Conservation (phyloP, 2,329 filamentous ascomycete genomes). For the Waltergamsia citrina region DNA sequence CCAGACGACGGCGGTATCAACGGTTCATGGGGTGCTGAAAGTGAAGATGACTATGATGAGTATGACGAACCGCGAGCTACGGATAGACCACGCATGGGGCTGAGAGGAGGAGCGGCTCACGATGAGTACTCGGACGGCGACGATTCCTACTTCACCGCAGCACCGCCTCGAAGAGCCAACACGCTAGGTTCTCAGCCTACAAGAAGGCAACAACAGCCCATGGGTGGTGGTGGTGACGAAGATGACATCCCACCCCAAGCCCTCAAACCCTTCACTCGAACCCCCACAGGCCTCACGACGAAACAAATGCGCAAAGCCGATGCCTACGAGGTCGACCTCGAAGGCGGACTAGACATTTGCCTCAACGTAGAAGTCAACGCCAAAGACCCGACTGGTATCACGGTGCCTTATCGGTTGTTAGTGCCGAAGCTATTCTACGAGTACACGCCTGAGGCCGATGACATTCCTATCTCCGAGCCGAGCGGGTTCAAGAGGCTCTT, state of each 20-base stretch:
- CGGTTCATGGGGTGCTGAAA: slow-evolving; percentile 38
- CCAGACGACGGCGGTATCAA: slow-evolving; percentile 45
- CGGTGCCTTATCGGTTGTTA: slow-evolving; percentile 75
- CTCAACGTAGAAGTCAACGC: slow-evolving; percentile 85
- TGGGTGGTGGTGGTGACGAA: neutral
- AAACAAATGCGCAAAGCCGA: slow-evolving; percentile 49
- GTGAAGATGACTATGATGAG: slow-evolving; percentile 22
- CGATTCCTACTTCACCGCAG: slow-evolving; percentile 45
- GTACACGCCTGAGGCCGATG: slow-evolving; percentile 32
- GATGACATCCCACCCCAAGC: slow-evolving; percentile 6
- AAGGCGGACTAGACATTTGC: slow-evolving; percentile 77
- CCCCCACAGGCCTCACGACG: slow-evolving; percentile 57
- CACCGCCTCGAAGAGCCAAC: slow-evolving; percentile 19
- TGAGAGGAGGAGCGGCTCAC: slow-evolving; percentile 30
- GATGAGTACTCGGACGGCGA: slow-evolving; percentile 46
- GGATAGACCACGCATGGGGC: slow-evolving; percentile 15
- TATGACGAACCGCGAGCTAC: slow-evolving; percentile 11
- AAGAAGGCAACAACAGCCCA: slow-evolving; percentile 1
- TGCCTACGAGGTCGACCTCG: slow-evolving; percentile 58
- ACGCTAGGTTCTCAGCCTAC: slow-evolving; percentile 16
- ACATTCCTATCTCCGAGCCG: slow-evolving; percentile 15
- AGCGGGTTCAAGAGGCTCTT: slow-evolving; percentile 33
- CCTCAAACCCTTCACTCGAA: slow-evolving; percentile 49
- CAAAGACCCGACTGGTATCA: slow-evolving; percentile 79
- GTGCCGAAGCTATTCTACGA: slow-evolving; percentile 68